phyloP scores from a whole-genome alignment of 345 rosid genomes.

The Dovyalis caffra region DNA sequence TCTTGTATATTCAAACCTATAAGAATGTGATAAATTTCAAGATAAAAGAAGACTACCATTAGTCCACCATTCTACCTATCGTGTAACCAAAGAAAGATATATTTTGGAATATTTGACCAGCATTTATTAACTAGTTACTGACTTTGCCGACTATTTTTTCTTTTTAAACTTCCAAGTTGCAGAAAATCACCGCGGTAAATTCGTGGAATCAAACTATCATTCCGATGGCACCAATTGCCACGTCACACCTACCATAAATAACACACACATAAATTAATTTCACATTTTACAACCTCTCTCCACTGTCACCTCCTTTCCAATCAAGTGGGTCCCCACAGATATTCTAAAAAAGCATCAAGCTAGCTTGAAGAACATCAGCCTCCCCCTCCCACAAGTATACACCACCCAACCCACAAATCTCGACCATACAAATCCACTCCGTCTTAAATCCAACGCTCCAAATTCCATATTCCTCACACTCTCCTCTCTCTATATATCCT shows the following conservation, averaged over 20 bases:
- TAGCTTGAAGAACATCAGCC: not conserved
- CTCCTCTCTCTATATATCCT: constrained; percentile 11
- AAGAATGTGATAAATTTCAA: not conserved
- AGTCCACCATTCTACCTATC: too few relatives aligned
- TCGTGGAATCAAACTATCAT: not conserved
- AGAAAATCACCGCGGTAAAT: not conserved
- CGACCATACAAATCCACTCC: not conserved
- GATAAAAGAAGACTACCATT: too few relatives aligned
- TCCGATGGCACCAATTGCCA: not conserved
- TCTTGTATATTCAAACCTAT: not conserved
- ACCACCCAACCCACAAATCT: constrained; percentile 6
- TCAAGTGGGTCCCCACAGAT: constrained; percentile 13
- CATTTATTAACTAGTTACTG: too few relatives aligned
- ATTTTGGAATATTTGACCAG: too few relatives aligned
- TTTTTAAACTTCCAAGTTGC: too few relatives aligned
- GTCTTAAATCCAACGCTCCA: constrained; percentile 15
- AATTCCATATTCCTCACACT: not conserved
- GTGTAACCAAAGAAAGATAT: too few relatives aligned
- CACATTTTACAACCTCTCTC: not conserved
- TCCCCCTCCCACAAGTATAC: not conserved
- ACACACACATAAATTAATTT: not conserved
- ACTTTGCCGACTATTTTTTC: too few relatives aligned
- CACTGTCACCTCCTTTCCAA: not conserved
- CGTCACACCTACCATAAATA: not conserved
- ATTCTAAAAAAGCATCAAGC: not conserved